These are phyloP conservation scores for Pseudopyrenochaeta lycopersici DNA, from an alignment of 2,329 filamentous ascomycete genomes.

Conservation along the genomic window DNA sequence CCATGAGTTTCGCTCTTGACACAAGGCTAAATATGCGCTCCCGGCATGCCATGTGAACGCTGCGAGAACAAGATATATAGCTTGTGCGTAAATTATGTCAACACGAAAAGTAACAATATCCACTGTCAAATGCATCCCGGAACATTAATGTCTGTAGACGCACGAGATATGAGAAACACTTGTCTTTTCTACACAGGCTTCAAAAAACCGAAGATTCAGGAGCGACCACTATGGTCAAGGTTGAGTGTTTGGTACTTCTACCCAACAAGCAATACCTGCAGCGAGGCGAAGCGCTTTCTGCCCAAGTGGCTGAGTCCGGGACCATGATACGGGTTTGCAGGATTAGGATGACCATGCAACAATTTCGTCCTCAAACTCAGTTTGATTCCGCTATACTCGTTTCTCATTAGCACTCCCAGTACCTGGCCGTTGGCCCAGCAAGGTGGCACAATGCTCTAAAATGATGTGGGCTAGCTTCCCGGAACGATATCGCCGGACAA, in stretches of 20 bases:
- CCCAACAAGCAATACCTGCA: background rate
- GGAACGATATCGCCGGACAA: background rate
- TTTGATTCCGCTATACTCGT: background rate
- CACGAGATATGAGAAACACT: background rate
- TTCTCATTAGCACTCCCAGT: background rate
- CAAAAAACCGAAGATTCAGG: too few relatives aligned
- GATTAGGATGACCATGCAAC: background rate
- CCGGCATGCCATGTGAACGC: background rate
- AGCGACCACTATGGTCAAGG: background rate
- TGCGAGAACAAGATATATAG: background rate
- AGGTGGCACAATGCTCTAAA: background rate
- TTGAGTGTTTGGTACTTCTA: background rate
- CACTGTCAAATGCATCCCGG: too few relatives aligned
- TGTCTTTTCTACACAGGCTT: too few relatives aligned
- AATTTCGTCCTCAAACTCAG: background rate
- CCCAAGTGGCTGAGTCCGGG: background rate
- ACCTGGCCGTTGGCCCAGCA: background rate
- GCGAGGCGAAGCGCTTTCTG: background rate
- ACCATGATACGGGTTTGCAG: background rate
- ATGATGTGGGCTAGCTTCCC: background rate
- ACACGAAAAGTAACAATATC: too few relatives aligned
- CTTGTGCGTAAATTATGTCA: background rate
- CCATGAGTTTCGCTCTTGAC: too few relatives aligned
- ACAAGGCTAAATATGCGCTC: background rate
- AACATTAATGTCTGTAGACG: too few relatives aligned